Base-by-base conservation (phyloP, 768 basidiomycete genomes). In the Gautieria morchelliformis region DNA sequence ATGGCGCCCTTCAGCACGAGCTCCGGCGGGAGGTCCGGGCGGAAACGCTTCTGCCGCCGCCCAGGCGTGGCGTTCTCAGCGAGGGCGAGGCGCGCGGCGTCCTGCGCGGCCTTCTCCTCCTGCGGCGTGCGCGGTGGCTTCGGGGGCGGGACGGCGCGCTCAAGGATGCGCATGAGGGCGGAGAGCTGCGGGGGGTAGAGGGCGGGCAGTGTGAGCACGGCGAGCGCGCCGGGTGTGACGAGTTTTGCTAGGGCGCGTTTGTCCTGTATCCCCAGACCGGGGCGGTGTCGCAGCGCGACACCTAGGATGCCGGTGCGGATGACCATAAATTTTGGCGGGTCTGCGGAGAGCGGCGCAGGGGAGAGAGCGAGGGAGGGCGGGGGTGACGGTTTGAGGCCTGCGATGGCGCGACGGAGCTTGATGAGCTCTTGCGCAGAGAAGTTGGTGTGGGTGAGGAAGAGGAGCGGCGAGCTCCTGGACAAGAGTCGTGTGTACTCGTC, bases 291-390 rank as follows among this genome's bases (percentile, higher is more conserved):
- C 22, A 90, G 70, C 1, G 86, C 82, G 57, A 86, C 88, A 37
- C 89, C 86, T 63, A 93, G 85, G 52, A 93, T 79, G 61, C 85
- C 81, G 10, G 90, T 86, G 46, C 85, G 82, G 57, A 92, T 79
- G 64, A 89, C 70, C 49, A 82, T 83, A 65, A 93, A 76, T 39
- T 75, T 75, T 9, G 85, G 84, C 49, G 60, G 52, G 27, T 50
- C 35, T 37, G 39, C 24, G 17, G 59, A 53, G 19, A 59, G 58
- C 9, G 63, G 61, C n/a, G 61, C 58, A 20, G 60, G 65, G 39
- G 63, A 52, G 35, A 63, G 53, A 6, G 68, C 59, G 30, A 61
- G 20, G 14, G 65, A 71, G 56, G 63, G 66, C 57, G 78, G 73
- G 35, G 68, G 54, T 40, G 69, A 57, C 20, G 64, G 64, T 59